A percentile compares a stretch with the other conserved stretches of the same genome.
Conservation (phyloP, 2,329 filamentous ascomycete species). For the Microsporum ferrugineum region DNA sequence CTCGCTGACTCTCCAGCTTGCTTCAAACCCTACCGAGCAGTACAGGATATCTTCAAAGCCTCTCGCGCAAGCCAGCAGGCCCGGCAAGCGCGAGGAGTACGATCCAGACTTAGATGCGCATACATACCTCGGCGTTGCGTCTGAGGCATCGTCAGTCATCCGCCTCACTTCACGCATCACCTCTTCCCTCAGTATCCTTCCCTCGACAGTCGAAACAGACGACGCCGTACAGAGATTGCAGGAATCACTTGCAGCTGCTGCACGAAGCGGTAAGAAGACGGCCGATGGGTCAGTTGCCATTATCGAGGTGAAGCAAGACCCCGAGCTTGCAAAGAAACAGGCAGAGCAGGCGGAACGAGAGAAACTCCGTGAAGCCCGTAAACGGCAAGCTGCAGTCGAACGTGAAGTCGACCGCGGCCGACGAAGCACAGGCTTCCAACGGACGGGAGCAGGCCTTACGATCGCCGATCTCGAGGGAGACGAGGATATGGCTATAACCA, state of each 20-base stretch:
- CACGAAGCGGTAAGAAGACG: slow-evolving; percentile 41
- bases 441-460: slow-evolving; percentile 42
- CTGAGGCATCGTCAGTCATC: slow-evolving; percentile 46
- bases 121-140: slow-evolving; percentile 51
- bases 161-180: slow-evolving; percentile 54
- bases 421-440: slow-evolving; percentile 33
- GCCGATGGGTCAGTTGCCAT: slow-evolving; percentile 44
- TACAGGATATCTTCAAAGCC: slow-evolving; percentile 49
- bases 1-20: slow-evolving; percentile 53
- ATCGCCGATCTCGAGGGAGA: slow-evolving; percentile 50
- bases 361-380: slow-evolving; percentile 43
- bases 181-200: slow-evolving; percentile 46
- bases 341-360: slow-evolving; percentile 51
- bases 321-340: slow-evolving; percentile 48
- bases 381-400: slow-evolving; percentile 44
- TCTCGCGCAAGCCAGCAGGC: slow-evolving; percentile 45
- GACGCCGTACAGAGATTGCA: slow-evolving; percentile 52
- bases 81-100: slow-evolving; percentile 40
- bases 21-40: slow-evolving; percentile 49
- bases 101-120: slow-evolving; percentile 48
- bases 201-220: slow-evolving; percentile 46
- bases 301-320: slow-evolving; percentile 50
- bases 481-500: slow-evolving; percentile 36
- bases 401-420: slow-evolving; percentile 46
- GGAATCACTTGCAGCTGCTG: slow-evolving; percentile 47